These are phyloP conservation scores for Plenodomus biglobosus DNA, from an alignment of 2,329 filamentous ascomycete genomes.

Conservation along the genomic window DNA sequence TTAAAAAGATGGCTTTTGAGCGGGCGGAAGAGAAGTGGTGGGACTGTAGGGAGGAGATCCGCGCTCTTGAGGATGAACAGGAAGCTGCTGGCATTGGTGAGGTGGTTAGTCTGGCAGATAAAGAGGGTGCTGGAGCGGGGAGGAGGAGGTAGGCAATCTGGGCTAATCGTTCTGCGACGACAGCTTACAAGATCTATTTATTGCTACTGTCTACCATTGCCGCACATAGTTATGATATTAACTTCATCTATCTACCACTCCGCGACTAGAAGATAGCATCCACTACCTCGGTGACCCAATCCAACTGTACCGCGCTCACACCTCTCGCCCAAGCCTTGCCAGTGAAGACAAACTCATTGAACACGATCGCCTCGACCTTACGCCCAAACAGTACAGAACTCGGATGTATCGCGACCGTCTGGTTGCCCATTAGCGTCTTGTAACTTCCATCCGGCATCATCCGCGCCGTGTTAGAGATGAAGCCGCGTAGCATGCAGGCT, in stretches of 20 bases:
- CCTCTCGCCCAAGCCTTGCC: constrained; percentile 64
- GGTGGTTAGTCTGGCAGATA: constrained; percentile 83
- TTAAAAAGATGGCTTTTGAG: constrained; percentile 87
- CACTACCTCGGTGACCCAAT: constrained; percentile 60
- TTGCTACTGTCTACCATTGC: too few species aligned
- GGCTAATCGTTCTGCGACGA: too few species aligned
- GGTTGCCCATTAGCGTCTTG: constrained; percentile 62
- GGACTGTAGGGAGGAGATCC: constrained; percentile 94
- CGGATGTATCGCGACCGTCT: constrained; percentile 64
- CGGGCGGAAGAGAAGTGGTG: constrained; percentile 97
- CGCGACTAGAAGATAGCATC: constrained; percentile 29
- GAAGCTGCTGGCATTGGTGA: constrained; percentile 94
- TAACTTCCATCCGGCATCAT: constrained; percentile 63
- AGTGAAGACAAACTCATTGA: constrained; percentile 67
- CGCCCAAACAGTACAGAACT: constrained; percentile 60
- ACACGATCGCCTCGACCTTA: constrained; percentile 63
- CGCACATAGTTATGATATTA: too few species aligned
- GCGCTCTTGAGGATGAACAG: constrained; percentile 89
- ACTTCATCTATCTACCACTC: too few species aligned
- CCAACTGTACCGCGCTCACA: constrained; percentile 63
- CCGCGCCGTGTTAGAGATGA: constrained; percentile 62
- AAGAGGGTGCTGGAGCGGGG: constrained; percentile 49
- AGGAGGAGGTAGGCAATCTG: constrained; percentile 30
- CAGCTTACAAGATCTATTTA: too few species aligned
- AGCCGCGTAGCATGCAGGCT: constrained; percentile 60